Conservation (phyloP, 1,284 basidiomycete species). For the Amylostereum chailletii region DNA sequence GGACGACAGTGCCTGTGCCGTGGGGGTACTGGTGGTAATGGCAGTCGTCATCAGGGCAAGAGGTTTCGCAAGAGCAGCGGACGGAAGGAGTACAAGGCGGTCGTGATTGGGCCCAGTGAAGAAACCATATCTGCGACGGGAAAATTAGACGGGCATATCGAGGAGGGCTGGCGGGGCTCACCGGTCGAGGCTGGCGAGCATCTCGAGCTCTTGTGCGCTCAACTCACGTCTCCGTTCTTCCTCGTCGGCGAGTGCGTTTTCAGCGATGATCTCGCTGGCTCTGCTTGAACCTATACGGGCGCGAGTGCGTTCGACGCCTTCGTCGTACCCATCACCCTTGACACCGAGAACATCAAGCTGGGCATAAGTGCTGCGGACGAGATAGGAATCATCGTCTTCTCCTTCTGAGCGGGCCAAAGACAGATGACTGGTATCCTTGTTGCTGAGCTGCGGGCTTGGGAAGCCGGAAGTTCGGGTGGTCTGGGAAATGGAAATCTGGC, state of each 20-base stretch:
- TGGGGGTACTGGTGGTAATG: conserved; percentile 30
- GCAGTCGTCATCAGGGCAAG: conserved; percentile 33
- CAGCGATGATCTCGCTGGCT: conserved; percentile 47
- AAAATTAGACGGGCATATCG: conserved; percentile 9
- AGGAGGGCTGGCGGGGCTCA: conserved; percentile 27
- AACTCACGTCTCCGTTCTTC: conserved; percentile 54
- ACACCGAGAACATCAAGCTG: conserved; percentile 79
- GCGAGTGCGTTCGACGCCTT: conserved; percentile 87
- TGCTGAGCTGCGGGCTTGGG: conserved; percentile 6
- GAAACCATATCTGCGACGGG: conserved; percentile 70
- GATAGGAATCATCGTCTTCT: conserved; percentile 80
- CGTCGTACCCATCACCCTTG: conserved; percentile 85
- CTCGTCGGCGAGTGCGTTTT: conserved; percentile 44
- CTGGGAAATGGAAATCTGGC: neutral
- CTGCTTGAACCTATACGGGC: conserved; percentile 63
- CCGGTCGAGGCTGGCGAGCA: conserved; percentile 75
- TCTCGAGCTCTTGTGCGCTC: conserved; percentile 52
- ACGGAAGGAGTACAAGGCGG: conserved; percentile 61
- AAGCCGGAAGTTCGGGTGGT: conserved; percentile 8
- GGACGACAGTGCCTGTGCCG: conserved; percentile 30
- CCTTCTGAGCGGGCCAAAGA: conserved; percentile 62
- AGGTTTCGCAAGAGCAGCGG: conserved; percentile 53
- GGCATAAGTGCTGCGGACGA: conserved; percentile 85
- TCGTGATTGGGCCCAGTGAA: conserved; percentile 71
- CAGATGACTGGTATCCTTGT: conserved; percentile 31